Evolutionary conservation across 306 rosid species (phyloP), one percentile per base, ranked within the genome.

Genomic region (Lathyrus aphaca): DNA sequence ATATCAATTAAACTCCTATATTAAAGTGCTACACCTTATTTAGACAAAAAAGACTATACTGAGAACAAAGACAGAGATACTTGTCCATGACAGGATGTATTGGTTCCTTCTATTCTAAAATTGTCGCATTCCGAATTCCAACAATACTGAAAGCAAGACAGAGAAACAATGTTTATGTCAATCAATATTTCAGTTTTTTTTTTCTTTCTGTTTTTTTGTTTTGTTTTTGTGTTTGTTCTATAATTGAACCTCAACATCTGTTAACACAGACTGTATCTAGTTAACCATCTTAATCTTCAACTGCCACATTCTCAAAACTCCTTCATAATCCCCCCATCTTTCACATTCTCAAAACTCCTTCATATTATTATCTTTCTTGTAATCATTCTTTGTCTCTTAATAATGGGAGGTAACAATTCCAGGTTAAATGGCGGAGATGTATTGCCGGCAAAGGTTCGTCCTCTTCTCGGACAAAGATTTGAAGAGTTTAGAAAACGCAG

Each of bases 371-470:
- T 7, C n/a, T 14, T 5, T 49, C 9, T 48, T 48, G 54, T 43
- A 43, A 49, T 17, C 25, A 48, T 17, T 49, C 8, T 3, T 17
- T 49, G 12, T 44, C 49, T 9, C 2, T 16, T 48, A 9, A 49
- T 50, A 53, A 89, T 87, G 92, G 95, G 95, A 44, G 57, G 73
- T 45, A 68, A 77, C n/a, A 80, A 69, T 57, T 86, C 95, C 0
- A 89, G 49, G 77, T 45, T 68, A 23, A 27, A 0, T 14, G 89
- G 75, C 6, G 82, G 55, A 18, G 86, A 80, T 15, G 80, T 10
- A 3, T 32, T 83, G 4, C 87, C 92, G 5, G 61, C 77, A 1
- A 77, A 37, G 45, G 39, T 89, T 4, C 89, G 81, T 13, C 85
- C 92, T 6, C 50, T 86, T 53, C 56, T 84, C 6, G 60, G 66